Evolutionary conservation across 2,329 filamentous ascomycete species (phyloP), one percentile per base, ranked within the genome.

Genomic region (Aphanoascus verrucosus): DNA sequence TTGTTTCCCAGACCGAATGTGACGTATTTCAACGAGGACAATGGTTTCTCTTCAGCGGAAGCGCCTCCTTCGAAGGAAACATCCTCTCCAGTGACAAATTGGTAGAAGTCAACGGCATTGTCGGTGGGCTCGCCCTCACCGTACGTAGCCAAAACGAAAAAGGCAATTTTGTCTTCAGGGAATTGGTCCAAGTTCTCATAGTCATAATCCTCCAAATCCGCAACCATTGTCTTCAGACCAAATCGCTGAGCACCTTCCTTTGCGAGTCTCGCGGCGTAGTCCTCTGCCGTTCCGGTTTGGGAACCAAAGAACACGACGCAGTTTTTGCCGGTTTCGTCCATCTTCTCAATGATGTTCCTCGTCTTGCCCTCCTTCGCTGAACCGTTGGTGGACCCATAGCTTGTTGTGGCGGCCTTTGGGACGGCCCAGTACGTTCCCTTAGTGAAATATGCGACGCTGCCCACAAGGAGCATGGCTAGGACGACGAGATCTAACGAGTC

Each of bases 231-330:
- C 73, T 94, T 94, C 58, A 98, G 79, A 37, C 93, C 93, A 67
- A 94, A 98, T 58, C 93, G 82, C 64, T 91, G 94, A 70, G 91
- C 91, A 65, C 93, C 93, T 72, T 98, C 93, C 78, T 98, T 98
- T 60, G 93, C 89, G 62, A 98, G 76, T 63, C 94, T 82, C 11
- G 91, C 94, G 60, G 93, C 94, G 67, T 98, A 98, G 71, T 98
- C 93, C 74, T 98, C 94, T 48, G 93, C 93, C 40, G 93, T 98
- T 64, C 93, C 93, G 17, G 93, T 98, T 74, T 98, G 93, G 32
- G 93, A 98, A 61, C 93, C 93, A 69, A 96, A 98, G 77, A 98
- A 96, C 64, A 98, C 85, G 60, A 98, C 85, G 70, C 91, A 96
- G 75, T 98, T 97, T 77, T 97, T 98, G 70, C 84, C 85, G 9